Evolutionary conservation across 2,329 filamentous ascomycete species (phyloP), one percentile per base, ranked within the genome.

Genomic region (Aspergillus oerlinghausenensis): DNA sequence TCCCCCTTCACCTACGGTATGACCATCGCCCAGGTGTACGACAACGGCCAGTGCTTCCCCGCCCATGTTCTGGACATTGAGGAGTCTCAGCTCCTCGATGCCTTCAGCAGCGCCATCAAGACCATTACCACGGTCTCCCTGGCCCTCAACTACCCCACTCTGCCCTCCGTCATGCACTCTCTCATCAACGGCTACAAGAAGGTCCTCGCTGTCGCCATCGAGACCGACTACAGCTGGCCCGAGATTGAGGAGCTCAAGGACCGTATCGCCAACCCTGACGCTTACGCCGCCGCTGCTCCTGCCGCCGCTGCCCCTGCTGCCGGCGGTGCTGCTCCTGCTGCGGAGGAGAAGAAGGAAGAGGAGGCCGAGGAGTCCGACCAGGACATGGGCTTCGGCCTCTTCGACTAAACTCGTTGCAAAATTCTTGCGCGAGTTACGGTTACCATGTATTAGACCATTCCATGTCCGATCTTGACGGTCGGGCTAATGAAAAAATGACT

Each of bases 1-100:
- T 97, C 94, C 69, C 92, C 92, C 79, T 97, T 97, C 87, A 96
- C 92, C 77, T 99, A 97, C 83, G 94, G 94, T 84, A 95, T 99
- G 89, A 89, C 88, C 77, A 88, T 99, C 73, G 69, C 85, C 64
- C 93, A 97, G 85, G 92, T 99, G 79, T 99, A 99, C 86, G 92
- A 99, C 82, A 82, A 93, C 74, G 94, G 94, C 73, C 94, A 99
- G 85, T 86, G 86, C 70, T 99, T 99, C 86, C 82, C 86, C 65
- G 79, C 92, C 64, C 80, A 79, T 63, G 90, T 99, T 67, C 86
- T 99, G 69, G 94, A 99, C 80, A 92, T 99, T 73, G 85, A 90
- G 73, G 93, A 99, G 84, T 87, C 90, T 64, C 92, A 97, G 84
- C 89, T 99, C 72, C 87, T 99, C 67, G 86, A 87, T 79, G 78